Conservation (phyloP, 805 yeast species). For the Kodamaea leandrae region DNA sequence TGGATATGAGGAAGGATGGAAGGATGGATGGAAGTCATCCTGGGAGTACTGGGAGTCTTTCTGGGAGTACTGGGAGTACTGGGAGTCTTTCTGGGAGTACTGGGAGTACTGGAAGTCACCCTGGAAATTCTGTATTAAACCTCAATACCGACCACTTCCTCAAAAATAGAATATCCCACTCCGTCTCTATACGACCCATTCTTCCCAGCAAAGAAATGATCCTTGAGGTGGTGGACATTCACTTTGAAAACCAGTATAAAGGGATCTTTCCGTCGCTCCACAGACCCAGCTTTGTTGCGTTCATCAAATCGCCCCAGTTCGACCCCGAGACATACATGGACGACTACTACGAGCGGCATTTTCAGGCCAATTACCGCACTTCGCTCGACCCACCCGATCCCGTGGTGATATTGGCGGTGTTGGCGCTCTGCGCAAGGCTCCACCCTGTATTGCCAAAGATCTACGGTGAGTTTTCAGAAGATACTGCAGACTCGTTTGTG, state of each 20-base stretch:
- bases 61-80: background rate
- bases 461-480: slow-evolving; percentile 33
- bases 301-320: slow-evolving; percentile 19
- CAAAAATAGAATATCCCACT: background rate
- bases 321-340: slow-evolving; percentile 19
- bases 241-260: slow-evolving; percentile 25
- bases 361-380: slow-evolving; percentile 12
- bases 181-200: no score
- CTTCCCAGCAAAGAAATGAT: slow-evolving; percentile 19
- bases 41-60: no score
- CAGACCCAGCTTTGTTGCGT: slow-evolving; percentile 20
- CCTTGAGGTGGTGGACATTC: slow-evolving; percentile 21
- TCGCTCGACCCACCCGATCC: slow-evolving; percentile 25
- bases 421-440: slow-evolving; percentile 35
- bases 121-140: background rate
- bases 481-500: slow-evolving; percentile 23
- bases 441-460: slow-evolving; percentile 28
- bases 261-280: slow-evolving; percentile 27
- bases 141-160: background rate
- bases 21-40: background rate
- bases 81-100: no score
- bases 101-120: no score
- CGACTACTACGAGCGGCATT: slow-evolving; percentile 17
- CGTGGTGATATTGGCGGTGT: slow-evolving; percentile 30
- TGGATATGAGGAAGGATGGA: background rate